Percentiles rank a stretch among this genome's conserved stretches.
Evolutionary conservation across 1,139 yeast species (phyloP).

Genomic region (Nakaseomyces nivariensis): DNA sequence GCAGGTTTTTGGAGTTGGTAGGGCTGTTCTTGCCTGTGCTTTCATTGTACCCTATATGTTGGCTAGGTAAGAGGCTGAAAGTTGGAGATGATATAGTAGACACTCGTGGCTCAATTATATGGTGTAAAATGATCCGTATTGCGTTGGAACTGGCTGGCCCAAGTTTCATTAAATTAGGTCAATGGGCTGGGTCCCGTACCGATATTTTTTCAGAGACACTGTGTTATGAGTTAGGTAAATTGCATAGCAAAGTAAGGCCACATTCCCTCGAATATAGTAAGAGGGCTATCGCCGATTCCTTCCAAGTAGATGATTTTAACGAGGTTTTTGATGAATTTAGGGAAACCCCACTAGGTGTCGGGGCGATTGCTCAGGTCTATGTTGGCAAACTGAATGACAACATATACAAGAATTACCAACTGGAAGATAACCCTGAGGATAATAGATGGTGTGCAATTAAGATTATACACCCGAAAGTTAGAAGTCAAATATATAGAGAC

Average conservation of each 20-base stretch:
- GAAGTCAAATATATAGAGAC: slow-evolving; percentile 64
- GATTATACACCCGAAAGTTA: slow-evolving; percentile 84
- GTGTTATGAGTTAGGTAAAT: slow-evolving; percentile 64
- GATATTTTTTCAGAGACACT: slow-evolving; percentile 78
- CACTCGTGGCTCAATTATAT: slow-evolving; percentile 53
- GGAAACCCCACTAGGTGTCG: slow-evolving; percentile 77
- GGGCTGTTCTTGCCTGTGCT: slow-evolving; percentile 63
- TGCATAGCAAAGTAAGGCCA: slow-evolving; percentile 76
- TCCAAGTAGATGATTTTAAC: slow-evolving; percentile 43
- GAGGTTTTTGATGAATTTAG: slow-evolving; percentile 77
- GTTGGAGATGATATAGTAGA: slow-evolving; percentile 29
- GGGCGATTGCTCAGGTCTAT: slow-evolving; percentile 96
- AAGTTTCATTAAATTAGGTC: slow-evolving; percentile 88
- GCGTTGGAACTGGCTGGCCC: slow-evolving; percentile 86
- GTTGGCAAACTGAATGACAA: slow-evolving; percentile 51
- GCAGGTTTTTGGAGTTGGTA: slow-evolving; percentile 61
- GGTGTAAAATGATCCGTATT: slow-evolving; percentile 62
- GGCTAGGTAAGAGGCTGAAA: slow-evolving; percentile 42
- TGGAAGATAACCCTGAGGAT: slow-evolving; percentile 24
- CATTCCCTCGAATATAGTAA: slow-evolving; percentile 61
- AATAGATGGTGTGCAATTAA: slow-evolving; percentile 74
- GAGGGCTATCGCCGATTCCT: slow-evolving; percentile 47
- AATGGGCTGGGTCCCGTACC: slow-evolving; percentile 99
- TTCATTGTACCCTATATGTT: slow-evolving; percentile 52
- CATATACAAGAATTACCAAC: slow-evolving; percentile 33